These are phyloP conservation scores for Trifolium fragiferum DNA, from an alignment of 306 rosid genomes.

Conservation along the genomic window DNA sequence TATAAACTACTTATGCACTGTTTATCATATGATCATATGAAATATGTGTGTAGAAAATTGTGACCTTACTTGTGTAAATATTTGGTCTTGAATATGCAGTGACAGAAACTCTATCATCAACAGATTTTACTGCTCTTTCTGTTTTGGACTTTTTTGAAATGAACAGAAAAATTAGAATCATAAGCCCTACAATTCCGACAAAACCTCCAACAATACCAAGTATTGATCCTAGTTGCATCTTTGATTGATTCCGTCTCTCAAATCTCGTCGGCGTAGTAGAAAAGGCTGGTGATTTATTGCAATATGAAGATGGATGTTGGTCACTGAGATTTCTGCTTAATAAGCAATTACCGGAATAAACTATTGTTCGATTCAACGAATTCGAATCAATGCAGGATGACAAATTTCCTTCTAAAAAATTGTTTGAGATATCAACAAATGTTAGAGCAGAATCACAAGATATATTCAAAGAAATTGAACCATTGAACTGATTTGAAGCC, in stretches of 20 bases:
- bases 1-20: background rate
- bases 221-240: constrained; percentile 48
- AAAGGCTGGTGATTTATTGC: constrained; percentile 59
- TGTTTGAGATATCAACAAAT: constrained; percentile 75
- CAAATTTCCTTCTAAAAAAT: constrained; percentile 68
- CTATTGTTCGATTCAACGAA: constrained; percentile 53
- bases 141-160: constrained; percentile 49
- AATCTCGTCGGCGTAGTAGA: constrained; percentile 61
- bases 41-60: background rate
- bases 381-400: constrained; percentile 72
- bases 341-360: constrained; percentile 77
- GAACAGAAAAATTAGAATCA: constrained; percentile 53
- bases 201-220: constrained; percentile 65
- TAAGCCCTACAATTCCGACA: constrained; percentile 51
- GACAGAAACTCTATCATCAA: constrained; percentile 46
- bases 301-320: constrained; percentile 60
- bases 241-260: constrained; percentile 38
- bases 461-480: constrained; percentile 56
- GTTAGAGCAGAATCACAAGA: constrained; percentile 58
- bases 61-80: constrained; percentile 59
- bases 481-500: constrained; percentile 67
- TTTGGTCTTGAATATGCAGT: constrained; percentile 47
- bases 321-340: constrained; percentile 45
- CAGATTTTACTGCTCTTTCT: constrained; percentile 34
- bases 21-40: background rate